Conservation (phyloP, 179 eudicot species). For the Drosera spatulata region DNA sequence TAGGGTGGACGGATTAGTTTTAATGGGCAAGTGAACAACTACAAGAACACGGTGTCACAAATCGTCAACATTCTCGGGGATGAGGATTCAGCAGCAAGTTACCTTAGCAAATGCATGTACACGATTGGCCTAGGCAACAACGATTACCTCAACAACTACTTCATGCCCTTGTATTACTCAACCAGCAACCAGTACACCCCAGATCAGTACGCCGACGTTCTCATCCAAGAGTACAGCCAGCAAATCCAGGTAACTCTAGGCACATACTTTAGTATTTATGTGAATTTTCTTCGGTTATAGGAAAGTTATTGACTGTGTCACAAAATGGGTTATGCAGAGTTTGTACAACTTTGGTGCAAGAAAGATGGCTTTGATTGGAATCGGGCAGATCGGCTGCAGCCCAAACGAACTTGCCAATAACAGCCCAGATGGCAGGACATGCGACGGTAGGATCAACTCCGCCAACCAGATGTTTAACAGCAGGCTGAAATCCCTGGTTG, state of each 20-base stretch:
- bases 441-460: slow-evolving; percentile 45
- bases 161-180: slow-evolving; percentile 61
- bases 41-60: slow-evolving; percentile 49
- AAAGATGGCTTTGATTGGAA: slow-evolving; percentile 20
- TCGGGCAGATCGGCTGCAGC: slow-evolving; percentile 29
- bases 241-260: slow-evolving; percentile 23
- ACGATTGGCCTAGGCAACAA: slow-evolving; percentile 84
- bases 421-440: slow-evolving; percentile 58
- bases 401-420: slow-evolving; percentile 61
- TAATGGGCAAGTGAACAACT: too few species aligned
- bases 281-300: neutral
- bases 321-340: slow-evolving; percentile 17
- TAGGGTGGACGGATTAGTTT: too few species aligned
- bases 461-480: slow-evolving; percentile 66
- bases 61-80: slow-evolving; percentile 64
- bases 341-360: slow-evolving; percentile 52
- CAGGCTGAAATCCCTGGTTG: slow-evolving; percentile 41
- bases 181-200: slow-evolving; percentile 51
- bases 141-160: slow-evolving; percentile 89
- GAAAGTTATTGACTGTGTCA: neutral
- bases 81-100: slow-evolving; percentile 54
- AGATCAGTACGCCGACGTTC: slow-evolving; percentile 57
- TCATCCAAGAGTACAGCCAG: slow-evolving; percentile 56
- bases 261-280: neutral
- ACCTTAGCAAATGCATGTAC: slow-evolving; percentile 64